phyloP scores from a whole-genome alignment of 768 basidiomycete genomes.

The Pisolithus albus region DNA sequence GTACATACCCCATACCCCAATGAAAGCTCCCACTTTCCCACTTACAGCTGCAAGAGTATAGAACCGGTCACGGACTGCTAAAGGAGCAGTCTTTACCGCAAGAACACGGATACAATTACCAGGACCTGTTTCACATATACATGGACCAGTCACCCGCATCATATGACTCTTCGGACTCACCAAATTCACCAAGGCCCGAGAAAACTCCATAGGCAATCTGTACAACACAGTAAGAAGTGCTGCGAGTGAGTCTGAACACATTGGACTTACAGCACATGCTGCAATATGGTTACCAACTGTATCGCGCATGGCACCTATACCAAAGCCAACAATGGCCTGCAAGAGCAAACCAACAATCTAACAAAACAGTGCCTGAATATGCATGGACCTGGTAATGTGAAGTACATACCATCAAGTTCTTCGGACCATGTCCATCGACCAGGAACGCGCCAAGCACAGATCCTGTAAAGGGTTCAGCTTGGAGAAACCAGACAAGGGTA shows the following conservation, averaged over 20 bases:
- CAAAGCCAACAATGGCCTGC: constrained; percentile 76
- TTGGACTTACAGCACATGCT: constrained; percentile 56
- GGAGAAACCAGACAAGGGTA: neutral
- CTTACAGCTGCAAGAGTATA: too few relatives aligned
- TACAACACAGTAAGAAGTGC: neutral
- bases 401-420: constrained; percentile 55
- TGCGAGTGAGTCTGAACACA: neutral
- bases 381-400: neutral
- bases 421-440: constrained; percentile 71
- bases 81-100: too few relatives aligned
- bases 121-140: too few relatives aligned
- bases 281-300: constrained; percentile 56
- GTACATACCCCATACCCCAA: too few relatives aligned
- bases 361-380: neutral
- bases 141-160: constrained; percentile 8
- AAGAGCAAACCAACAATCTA: constrained; percentile 61
- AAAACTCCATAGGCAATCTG: constrained; percentile 88
- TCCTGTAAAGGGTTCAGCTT: constrained; percentile 24
- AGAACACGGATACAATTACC: too few relatives aligned
- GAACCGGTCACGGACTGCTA: too few relatives aligned
- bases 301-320: constrained; percentile 79
- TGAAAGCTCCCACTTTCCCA: too few relatives aligned
- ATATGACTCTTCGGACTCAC: constrained; percentile 31
- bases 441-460: constrained; percentile 69
- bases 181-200: constrained; percentile 82